phyloP scores from a whole-genome alignment of 495 filamentous ascomycete species.

The Podospora sp. region DNA sequence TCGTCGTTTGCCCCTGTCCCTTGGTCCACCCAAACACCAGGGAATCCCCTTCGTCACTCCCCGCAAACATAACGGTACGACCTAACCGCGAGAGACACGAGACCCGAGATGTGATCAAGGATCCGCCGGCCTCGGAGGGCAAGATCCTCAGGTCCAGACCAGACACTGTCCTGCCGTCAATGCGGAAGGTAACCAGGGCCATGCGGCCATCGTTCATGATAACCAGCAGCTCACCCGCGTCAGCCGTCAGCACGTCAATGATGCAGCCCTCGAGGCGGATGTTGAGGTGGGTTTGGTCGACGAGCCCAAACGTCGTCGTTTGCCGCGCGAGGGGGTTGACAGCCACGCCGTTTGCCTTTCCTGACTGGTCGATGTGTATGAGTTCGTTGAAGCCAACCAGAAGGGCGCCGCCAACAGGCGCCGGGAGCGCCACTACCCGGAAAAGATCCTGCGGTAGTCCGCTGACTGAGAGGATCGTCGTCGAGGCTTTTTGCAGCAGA shows the following conservation, averaged over 20 bases:
- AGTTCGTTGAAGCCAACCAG: conserved; percentile 87
- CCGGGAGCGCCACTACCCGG: conserved; percentile 78
- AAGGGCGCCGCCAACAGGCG: conserved; percentile 84
- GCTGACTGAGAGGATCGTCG: conserved; percentile 82
- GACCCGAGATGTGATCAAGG: conserved; percentile 62
- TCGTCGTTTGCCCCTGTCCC: conserved; percentile 55
- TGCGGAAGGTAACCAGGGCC: conserved; percentile 75
- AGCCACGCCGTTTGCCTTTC: conserved; percentile 90
- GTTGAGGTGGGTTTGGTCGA: conserved; percentile 80
- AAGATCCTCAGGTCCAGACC: conserved; percentile 72
- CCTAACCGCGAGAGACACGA: conserved; percentile 70
- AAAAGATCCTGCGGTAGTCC: conserved; percentile 89
- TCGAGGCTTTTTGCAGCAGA: conserved; percentile 89
- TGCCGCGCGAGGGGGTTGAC: conserved; percentile 86
- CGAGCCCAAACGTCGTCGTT: conserved; percentile 74
- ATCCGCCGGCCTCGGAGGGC: conserved; percentile 59
- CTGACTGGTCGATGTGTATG: conserved; percentile 94
- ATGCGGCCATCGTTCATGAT: conserved; percentile 76
- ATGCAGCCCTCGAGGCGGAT: conserved; percentile 81
- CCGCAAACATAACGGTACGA: conserved; percentile 76
- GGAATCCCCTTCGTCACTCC: conserved; percentile 83
- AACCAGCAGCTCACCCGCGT: conserved; percentile 81
- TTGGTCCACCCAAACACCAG: conserved; percentile 77
- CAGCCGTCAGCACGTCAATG: conserved; percentile 72
- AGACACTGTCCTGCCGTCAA: conserved; percentile 92